A percentile compares a stretch with the other conserved stretches of the same genome.
Conservation (phyloP, 768 basidiomycete species). For the Amanita exitialis region DNA sequence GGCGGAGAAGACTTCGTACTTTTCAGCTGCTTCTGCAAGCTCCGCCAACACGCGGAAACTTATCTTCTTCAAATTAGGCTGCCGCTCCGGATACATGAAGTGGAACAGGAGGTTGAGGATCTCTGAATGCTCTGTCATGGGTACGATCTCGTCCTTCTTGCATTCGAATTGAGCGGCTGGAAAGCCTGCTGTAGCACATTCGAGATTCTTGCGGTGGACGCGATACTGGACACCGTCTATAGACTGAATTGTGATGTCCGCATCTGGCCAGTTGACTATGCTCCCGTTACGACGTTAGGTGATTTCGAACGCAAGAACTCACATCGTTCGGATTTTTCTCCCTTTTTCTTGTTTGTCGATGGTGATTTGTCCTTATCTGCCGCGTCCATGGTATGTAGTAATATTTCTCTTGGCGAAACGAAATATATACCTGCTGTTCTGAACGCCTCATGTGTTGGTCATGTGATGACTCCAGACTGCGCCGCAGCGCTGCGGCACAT, state of each 20-base stretch:
- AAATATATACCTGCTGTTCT: too few relatives aligned
- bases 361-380: too few relatives aligned
- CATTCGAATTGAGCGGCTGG: conserved; percentile 4
- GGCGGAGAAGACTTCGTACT: conserved; percentile 14
- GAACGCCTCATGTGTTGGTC: too few relatives aligned
- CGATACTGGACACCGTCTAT: conserved; percentile 8
- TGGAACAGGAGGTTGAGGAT: conserved; percentile 12
- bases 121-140: not conserved
- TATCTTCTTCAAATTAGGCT: conserved; percentile 11
- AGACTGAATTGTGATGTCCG: conserved; percentile 10
- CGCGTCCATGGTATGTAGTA: too few relatives aligned
- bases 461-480: too few relatives aligned
- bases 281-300: too few relatives aligned
- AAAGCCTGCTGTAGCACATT: conserved; percentile 8
- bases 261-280: conserved; percentile 6
- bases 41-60: conserved; percentile 9
- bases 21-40: conserved; percentile 15
- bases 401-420: too few relatives aligned
- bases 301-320: too few relatives aligned
- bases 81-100: conserved; percentile 13
- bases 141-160: not conserved
- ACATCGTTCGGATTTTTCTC: too few relatives aligned
- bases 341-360: too few relatives aligned
- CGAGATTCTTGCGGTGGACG: conserved; percentile 12
- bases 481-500: too few relatives aligned